Evolutionary conservation across 768 basidiomycete species (phyloP).

Genomic region (Pulveroboletus sp.): DNA sequence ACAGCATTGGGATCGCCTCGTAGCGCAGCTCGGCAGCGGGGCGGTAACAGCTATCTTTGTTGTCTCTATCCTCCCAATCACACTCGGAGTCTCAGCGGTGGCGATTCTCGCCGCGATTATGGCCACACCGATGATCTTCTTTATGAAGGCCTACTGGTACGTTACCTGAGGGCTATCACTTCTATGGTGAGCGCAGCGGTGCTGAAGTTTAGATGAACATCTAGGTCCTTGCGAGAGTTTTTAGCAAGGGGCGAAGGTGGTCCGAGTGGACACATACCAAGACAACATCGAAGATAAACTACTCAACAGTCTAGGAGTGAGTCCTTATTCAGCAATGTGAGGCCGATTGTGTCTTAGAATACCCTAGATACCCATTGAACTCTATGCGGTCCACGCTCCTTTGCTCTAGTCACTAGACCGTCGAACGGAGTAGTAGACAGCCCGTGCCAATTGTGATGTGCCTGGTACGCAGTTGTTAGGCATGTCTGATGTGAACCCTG

Average conservation of each 20-base stretch:
- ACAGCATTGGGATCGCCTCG: too few relatives aligned
- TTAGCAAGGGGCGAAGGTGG: too few relatives aligned
- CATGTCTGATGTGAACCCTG: too few relatives aligned
- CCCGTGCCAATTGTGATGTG: background rate
- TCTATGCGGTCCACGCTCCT: too few relatives aligned
- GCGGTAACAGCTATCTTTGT: background rate
- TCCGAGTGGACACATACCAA: too few relatives aligned
- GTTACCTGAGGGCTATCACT: background rate
- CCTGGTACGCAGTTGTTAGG: too few relatives aligned
- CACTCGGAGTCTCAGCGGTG: slow-evolving; percentile 18
- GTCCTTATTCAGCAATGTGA: too few relatives aligned
- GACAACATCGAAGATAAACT: too few relatives aligned
- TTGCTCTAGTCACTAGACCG: background rate
- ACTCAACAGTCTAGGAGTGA: too few relatives aligned
- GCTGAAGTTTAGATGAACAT: background rate
- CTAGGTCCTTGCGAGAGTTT: background rate
- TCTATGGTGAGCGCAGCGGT: background rate
- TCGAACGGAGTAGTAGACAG: background rate
- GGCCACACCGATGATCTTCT: slow-evolving; percentile 7
- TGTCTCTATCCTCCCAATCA: slow-evolving; percentile 8
- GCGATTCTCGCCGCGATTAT: slow-evolving; percentile 10
- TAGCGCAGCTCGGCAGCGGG: slow-evolving; percentile 1
- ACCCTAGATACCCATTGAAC: too few relatives aligned
- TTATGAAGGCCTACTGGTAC: slow-evolving; percentile 4
- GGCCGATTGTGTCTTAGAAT: too few relatives aligned